Base-by-base conservation (phyloP, 306 rosid species). In the Herpetospermum pedunculosum region DNA sequence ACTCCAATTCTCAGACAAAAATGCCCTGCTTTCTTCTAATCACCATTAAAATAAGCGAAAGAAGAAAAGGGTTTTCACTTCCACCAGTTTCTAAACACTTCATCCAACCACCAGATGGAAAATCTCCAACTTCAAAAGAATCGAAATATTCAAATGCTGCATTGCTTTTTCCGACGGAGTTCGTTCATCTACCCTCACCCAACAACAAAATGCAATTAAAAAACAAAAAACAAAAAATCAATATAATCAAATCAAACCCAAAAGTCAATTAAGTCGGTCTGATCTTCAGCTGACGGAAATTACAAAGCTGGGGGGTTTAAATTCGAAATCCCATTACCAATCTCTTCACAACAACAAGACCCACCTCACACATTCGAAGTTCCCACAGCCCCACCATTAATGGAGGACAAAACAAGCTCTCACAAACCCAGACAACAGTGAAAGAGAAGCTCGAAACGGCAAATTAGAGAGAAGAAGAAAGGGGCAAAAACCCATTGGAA, bases 171-270 rank as follows among this genome's bases (percentile, higher is more conserved):
- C 92, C 90, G 92, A 72, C 86, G 4, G 46, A 72, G 90, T 84
- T 89, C 73, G 97, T 81, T 90, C 77, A 87, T 85, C 98, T 83
- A 83, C 95, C 91, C 84, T 79, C 54, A 77, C 47, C 81, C 72
- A 73, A 79, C 68, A 40, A 78, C 59, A 57, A 52, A 21, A 50
- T 5, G 16, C 68, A 38, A 26, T 16, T 32, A 11, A 76, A 69
- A 58, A 54, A 3, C 34, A 29, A 1, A 29, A 18, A 5, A 25
- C 7, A 30, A 53, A 48, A 74, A 28, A 76, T 8, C 72, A n/a
- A 28, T n/a, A 28, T n/a, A 15, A 12, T 26, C n/a, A 63, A 35
- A 63, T 37, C 30, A 37, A 37, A 64, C 4, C 48, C 18, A 70
- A 59, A 82, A 74, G 60, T 77, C 64, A 77, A 62, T 18, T 46